These are phyloP conservation scores for Moricandia moricandioides DNA, from an alignment of 345 rosid species.

Conservation along the genomic window DNA sequence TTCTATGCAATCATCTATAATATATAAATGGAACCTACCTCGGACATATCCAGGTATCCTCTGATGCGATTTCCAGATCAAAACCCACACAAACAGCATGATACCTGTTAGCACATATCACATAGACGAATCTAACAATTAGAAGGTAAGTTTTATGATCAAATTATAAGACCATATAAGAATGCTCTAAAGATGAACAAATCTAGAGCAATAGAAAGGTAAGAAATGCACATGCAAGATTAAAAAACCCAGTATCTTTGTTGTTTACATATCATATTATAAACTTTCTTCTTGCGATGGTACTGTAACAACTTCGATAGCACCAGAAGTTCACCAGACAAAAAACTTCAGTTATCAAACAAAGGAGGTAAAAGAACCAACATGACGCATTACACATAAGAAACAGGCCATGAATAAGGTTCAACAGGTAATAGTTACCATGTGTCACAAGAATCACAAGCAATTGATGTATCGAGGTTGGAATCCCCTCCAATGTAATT, in stretches of 20 bases:
- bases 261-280: not conserved
- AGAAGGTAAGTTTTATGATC: slow-evolving; percentile 7
- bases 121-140: slow-evolving; percentile 24
- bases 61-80: slow-evolving; percentile 77
- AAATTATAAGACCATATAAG: not conserved
- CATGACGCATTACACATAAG: not conserved
- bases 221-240: not conserved
- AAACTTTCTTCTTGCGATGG: not conserved
- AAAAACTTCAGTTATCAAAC: not conserved
- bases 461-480: slow-evolving; percentile 89
- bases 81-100: slow-evolving; percentile 97
- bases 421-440: slow-evolving; percentile 55
- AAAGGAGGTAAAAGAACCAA: not conserved
- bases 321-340: slow-evolving; percentile 13
- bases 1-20: slow-evolving; percentile 29
- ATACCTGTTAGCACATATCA: slow-evolving; percentile 59
- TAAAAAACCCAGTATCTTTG: not conserved
- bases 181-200: slow-evolving; percentile 17
- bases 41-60: slow-evolving; percentile 93
- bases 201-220: slow-evolving; percentile 4
- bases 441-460: slow-evolving; percentile 94
- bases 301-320: slow-evolving; percentile 7
- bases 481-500: slow-evolving; percentile 54
- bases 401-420: not conserved
- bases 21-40: slow-evolving; percentile 53